Evolutionary conservation across 306 rosid genomes (phyloP).

Genomic region (Gastrolobium bilobum): DNA sequence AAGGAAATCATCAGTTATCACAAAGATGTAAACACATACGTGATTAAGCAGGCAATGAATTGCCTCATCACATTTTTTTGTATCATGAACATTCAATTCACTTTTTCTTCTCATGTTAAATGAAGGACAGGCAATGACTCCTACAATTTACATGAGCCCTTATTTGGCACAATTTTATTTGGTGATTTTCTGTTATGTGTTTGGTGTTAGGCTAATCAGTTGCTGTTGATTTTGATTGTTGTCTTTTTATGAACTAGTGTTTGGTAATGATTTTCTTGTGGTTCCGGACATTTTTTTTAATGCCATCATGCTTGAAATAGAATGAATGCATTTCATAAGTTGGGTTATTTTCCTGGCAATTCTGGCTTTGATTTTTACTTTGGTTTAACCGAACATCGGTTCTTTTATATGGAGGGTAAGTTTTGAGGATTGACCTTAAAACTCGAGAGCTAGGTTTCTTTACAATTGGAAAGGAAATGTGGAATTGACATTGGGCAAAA

Average conservation of each 20-base stretch:
- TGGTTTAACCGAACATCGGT: constrained; percentile 10
- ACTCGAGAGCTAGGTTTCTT: background rate
- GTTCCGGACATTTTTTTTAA: background rate
- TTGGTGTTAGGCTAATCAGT: constrained; percentile 17
- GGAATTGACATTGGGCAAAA: background rate
- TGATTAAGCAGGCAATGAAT: constrained; percentile 30
- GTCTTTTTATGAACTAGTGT: constrained; percentile 14
- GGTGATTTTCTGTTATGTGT: constrained; percentile 18
- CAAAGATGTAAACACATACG: background rate
- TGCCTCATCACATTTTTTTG: constrained; percentile 10
- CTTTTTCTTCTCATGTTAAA: constrained; percentile 21
- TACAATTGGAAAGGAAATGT: background rate
- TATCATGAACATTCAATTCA: constrained; percentile 18
- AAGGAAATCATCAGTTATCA: constrained; percentile 19
- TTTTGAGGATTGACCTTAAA: constrained; percentile 20
- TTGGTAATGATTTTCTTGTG: constrained; percentile 3
- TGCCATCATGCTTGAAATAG: background rate
- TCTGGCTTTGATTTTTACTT: background rate
- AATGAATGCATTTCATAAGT: constrained; percentile 11
- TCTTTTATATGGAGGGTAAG: constrained; percentile 13
- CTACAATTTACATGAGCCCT: constrained; percentile 6
- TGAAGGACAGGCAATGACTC: constrained; percentile 22
- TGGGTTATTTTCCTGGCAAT: background rate
- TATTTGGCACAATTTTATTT: constrained; percentile 1
- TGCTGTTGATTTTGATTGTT: constrained; percentile 9